Base-by-base conservation (phyloP, 2,329 filamentous ascomycete genomes). In the Trichocomaceae sp. region DNA sequence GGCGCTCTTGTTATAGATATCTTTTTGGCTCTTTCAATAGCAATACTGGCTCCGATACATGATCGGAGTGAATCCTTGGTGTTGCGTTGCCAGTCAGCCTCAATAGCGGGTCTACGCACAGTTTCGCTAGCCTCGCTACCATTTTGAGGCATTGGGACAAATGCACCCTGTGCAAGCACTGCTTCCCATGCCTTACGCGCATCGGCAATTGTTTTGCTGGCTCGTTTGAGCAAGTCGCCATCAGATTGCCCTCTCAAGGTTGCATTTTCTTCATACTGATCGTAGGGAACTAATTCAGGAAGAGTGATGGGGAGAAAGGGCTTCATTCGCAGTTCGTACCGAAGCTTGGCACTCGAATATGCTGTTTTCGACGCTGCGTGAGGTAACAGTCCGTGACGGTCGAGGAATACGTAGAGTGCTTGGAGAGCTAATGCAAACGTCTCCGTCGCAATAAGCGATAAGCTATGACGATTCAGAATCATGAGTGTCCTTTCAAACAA, bases 281-380 rank as follows among this genome's bases (percentile, higher is more conserved):
- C 80, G 58, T 82, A 86, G 0, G 80, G 73, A 0, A 87, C 83
- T 12, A 88, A 76, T 57, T 83, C 80, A 0, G 89, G 87, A 1
- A 88, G 77, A 9, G 81, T 79, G 54, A 95, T 80, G 7, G 75
- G 68, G 1, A 85, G 76, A 64, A 95, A 96, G 0, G 90, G 88
- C 63, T 87, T 88, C 88, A 95, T 93, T 56, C 91, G 86, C 9
- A 95, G 74, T 61, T 93, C 87, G 68, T 93, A 91, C 12, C 89
- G 83, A 4, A 90, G 74, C 31, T 77, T 71, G 55, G 87, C 81
- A 15, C 80, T 81, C 55, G 84, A 82, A 66, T 90, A 95, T 0
- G 86, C 84, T 26, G 70, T 62, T 10, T 62, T 52, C 55, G 50
- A 75, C 71, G 61, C 90, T 61, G 58, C 84, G 65, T 23, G 69